Base-by-base conservation (phyloP, 2,329 filamentous ascomycete genomes). In the Keithomyces neogunnii region DNA sequence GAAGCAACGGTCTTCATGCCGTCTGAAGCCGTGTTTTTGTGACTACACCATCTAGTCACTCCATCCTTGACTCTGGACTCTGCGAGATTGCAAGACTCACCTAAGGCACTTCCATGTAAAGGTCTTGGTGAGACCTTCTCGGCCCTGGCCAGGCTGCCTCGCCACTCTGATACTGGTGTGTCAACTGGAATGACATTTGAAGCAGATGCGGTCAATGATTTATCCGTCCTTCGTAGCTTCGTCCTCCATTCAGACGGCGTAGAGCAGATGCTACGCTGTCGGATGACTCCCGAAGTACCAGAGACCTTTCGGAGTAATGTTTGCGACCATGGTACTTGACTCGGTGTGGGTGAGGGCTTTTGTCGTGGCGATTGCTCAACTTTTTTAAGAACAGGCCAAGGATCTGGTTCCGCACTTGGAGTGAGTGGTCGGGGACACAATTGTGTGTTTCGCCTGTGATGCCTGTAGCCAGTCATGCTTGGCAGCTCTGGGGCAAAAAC, bases 41-140 rank as follows among this genome's bases (percentile, higher is more conserved):
- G 48, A 28, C 48, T 43, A 36, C 48, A 55, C 11, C 11, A 26
- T 47, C 46, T 38, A 19, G 47, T 45, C 8, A 4, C 11, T 28
- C 39, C 50, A 33, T 47, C 40, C 11, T 11, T 38, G 9, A 30
- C 44, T 7, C 32, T 39, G 4, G 42, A 30, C 10, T 35, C 40
- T 43, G 48, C 39, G 13, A 47, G 51, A 30, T 57, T 51, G 50
- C 56, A 57, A 43, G 55, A 56, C 26, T 52, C 50, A 42, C 54
- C 56, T 3, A 43, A 43, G 30, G 28, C 6, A 11, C 9, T 36
- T 29, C 26, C 45, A 3, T 44, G 48, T 26, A 19, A 7, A 26
- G 8, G 7, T 9, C 48, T 30, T 28, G 19, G 30, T 26, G 47
- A 8, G 8, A n/a, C 32, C 31, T 45, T 32, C 6, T 31, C 32